A percentile compares a stretch with the other conserved stretches of the same genome.
Conservation (phyloP, 1,139 yeast species). For the Saccharomyces hybrid region DNA sequence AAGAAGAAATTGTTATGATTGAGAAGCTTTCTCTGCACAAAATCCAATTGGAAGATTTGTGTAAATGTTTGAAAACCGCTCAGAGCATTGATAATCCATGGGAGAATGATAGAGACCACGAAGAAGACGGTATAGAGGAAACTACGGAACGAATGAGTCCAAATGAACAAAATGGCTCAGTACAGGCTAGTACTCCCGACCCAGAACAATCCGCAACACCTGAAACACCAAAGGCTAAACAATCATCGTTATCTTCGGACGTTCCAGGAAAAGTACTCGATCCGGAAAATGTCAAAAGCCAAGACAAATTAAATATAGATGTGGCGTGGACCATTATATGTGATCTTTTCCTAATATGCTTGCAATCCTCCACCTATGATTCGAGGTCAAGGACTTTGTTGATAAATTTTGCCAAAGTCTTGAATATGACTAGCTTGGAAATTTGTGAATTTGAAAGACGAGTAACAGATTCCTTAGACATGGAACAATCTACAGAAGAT, state of each 20-base stretch:
- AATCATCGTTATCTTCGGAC: neutral
- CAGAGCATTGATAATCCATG: constrained; percentile 39
- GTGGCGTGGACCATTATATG: constrained; percentile 90
- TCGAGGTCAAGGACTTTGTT: constrained; percentile 76
- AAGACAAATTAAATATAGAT: constrained; percentile 51
- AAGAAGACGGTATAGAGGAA: constrained; percentile 8
- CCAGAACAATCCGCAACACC: neutral
- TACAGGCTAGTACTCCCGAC: neutral
- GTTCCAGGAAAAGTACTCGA: constrained; percentile 22
- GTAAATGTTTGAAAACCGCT: constrained; percentile 45
- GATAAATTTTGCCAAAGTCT: constrained; percentile 51
- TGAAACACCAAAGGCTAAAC: neutral
- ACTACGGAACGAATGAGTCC: neutral
- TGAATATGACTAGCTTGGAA: constrained; percentile 56
- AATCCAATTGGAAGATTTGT: constrained; percentile 62
- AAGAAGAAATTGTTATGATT: constrained; percentile 79
- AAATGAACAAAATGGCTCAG: neutral
- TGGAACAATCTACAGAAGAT: constrained; percentile 64
- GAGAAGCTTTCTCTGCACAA: constrained; percentile 83
- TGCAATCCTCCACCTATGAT: constrained; percentile 84
- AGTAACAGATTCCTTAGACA: constrained; percentile 80
- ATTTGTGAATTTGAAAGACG: constrained; percentile 84
- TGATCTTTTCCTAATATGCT: constrained; percentile 70
- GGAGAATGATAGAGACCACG: constrained; percentile 15
- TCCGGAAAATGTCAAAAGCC: constrained; percentile 35